phyloP scores from a whole-genome alignment of 2,329 filamentous ascomycete genomes.

The Lasiodiplodia theobromae region DNA sequence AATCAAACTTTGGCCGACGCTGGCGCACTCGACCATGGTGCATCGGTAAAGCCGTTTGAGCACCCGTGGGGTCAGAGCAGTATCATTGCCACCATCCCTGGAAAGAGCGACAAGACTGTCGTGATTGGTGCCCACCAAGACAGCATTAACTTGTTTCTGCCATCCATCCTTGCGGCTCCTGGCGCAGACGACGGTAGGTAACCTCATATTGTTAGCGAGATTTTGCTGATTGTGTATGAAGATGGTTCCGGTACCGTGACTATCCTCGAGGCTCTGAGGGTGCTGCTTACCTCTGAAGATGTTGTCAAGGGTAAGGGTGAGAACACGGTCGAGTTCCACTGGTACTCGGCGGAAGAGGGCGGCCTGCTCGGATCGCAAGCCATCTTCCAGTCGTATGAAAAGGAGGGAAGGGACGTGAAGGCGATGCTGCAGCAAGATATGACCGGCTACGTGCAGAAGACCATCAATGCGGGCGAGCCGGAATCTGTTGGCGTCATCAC shows the following conservation, averaged over 20 bases:
- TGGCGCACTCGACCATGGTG: constrained; percentile 71
- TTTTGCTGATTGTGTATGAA: background rate
- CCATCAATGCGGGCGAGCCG: constrained; percentile 78
- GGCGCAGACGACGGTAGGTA: constrained; percentile 77
- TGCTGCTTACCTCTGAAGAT: constrained; percentile 75
- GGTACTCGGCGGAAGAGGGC: constrained; percentile 91
- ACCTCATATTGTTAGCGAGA: background rate
- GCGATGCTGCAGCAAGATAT: constrained; percentile 99
- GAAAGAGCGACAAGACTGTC: constrained; percentile 81
- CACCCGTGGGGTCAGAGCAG: constrained; percentile 91
- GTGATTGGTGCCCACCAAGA: constrained; percentile 94
- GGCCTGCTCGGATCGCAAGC: constrained; percentile 88
- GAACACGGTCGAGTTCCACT: constrained; percentile 96
- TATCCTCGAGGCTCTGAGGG: constrained; percentile 88
- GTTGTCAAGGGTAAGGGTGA: constrained; percentile 73
- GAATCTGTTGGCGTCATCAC: constrained; percentile 93
- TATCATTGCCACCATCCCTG: constrained; percentile 90
- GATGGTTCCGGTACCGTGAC: constrained; percentile 93
- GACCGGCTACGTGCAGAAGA: constrained; percentile 83
- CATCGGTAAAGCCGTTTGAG: constrained; percentile 74
- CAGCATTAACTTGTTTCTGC: constrained; percentile 91
- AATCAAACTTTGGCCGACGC: constrained; percentile 73
- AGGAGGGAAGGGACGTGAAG: constrained; percentile 76
- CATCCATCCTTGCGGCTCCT: constrained; percentile 81
- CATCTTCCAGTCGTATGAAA: constrained; percentile 83